Evolutionary conservation across 164 flowering plant genomes (phyloP).

Genomic region (Litsea cubeba): DNA sequence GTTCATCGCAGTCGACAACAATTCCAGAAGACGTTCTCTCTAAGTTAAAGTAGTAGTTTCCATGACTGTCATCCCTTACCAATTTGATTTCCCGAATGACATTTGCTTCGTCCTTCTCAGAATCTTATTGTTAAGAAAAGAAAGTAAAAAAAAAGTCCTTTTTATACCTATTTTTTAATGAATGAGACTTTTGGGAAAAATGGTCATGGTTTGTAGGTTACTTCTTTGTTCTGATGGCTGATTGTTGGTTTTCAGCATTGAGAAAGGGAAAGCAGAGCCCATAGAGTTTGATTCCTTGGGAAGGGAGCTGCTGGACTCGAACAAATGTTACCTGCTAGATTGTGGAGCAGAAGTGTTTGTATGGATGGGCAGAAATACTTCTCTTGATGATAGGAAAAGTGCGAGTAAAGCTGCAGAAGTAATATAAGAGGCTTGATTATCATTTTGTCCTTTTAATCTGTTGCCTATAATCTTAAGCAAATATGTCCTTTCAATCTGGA

Average conservation of each 20-base stretch:
- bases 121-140: too few species aligned
- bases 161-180: too few species aligned
- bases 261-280: conserved; percentile 65
- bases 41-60: too few species aligned
- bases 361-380: conserved; percentile 95
- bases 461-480: not conserved
- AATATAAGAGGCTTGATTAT: conserved; percentile 11
- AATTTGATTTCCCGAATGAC: too few species aligned
- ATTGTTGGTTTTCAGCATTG: conserved; percentile 39
- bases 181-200: too few species aligned
- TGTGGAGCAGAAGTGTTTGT: conserved; percentile 83
- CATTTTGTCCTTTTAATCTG: conserved; percentile 5
- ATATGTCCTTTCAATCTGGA: not conserved
- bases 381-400: conserved; percentile 82
- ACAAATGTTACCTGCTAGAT: conserved; percentile 78
- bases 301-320: conserved; percentile 73
- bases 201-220: too few species aligned
- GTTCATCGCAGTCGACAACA: too few species aligned
- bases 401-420: conserved; percentile 88
- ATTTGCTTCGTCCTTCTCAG: too few species aligned
- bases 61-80: too few species aligned
- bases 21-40: too few species aligned
- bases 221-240: not conserved
- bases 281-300: conserved; percentile 56
- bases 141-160: too few species aligned